phyloP scores from a whole-genome alignment of 306 rosid species.

The Medicago arabica region DNA sequence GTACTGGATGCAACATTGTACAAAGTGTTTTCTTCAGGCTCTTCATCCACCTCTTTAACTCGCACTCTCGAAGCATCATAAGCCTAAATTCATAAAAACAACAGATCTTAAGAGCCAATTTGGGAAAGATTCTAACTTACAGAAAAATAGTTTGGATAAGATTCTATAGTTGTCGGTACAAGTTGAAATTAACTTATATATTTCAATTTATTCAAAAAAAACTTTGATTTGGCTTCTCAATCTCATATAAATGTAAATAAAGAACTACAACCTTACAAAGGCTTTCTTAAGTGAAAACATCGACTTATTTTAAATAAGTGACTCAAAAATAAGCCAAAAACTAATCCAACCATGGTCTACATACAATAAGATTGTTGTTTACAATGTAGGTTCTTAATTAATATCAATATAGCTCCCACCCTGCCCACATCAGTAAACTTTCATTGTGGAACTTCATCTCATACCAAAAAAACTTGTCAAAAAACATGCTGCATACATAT shows the following conservation, averaged over 20 bases:
- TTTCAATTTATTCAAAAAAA: not conserved
- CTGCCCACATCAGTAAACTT: too few species aligned
- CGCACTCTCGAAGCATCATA: slow-evolving; percentile 80
- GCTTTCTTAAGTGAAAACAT: not conserved
- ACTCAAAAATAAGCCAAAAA: not conserved
- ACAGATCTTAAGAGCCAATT: not conserved
- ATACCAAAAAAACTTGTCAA: too few species aligned
- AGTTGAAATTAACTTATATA: not conserved
- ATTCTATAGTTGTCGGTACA: not conserved
- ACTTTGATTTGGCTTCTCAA: not conserved
- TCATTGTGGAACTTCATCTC: too few species aligned
- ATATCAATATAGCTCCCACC: too few species aligned
- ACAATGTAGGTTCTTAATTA: too few species aligned
- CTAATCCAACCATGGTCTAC: not conserved
- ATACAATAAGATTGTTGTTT: not conserved
- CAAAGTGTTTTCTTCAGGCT: slow-evolving; percentile 50
- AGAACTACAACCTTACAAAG: not conserved
- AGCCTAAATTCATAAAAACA: slow-evolving; percentile 59
- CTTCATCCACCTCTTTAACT: slow-evolving; percentile 54
- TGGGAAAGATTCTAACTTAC: not conserved
- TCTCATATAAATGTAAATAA: not conserved
- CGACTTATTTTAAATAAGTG: not conserved
- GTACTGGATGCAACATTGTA: slow-evolving; percentile 72
- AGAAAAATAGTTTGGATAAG: not conserved
- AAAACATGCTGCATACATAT: too few species aligned